phyloP scores from a whole-genome alignment of 2,329 filamentous ascomycete species.

The Phialophora chinensis region DNA sequence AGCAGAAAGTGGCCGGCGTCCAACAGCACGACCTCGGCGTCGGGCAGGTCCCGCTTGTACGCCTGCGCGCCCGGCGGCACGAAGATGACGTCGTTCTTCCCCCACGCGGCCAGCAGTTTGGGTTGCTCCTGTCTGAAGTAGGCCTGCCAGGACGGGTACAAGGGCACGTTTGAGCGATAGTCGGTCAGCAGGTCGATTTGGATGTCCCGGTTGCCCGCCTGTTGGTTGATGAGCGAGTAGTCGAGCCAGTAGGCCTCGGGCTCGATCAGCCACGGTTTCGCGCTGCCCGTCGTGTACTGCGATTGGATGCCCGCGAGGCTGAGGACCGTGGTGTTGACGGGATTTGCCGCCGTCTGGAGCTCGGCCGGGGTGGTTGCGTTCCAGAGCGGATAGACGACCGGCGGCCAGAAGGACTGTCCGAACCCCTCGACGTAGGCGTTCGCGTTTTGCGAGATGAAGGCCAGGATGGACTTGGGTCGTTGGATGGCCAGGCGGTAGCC shows the following conservation, averaged over 20 bases:
- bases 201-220: conserved; percentile 56
- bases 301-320: conserved; percentile 45
- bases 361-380: conserved; percentile 30
- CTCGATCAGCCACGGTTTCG: conserved; percentile 22
- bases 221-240: conserved; percentile 54
- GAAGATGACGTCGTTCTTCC: conserved; percentile 59
- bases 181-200: conserved; percentile 64
- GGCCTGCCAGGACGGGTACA: conserved; percentile 61
- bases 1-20: conserved; percentile 64
- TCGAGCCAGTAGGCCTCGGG: conserved; percentile 55
- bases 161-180: conserved; percentile 59
- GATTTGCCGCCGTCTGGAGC: conserved; percentile 52
- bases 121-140: conserved; percentile 59
- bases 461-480: conserved; percentile 54
- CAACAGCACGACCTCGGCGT: conserved; percentile 56
- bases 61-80: conserved; percentile 58
- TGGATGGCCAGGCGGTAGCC: conserved; percentile 60
- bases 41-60: conserved; percentile 56
- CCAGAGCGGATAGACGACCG: conserved; percentile 43
- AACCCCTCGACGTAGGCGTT: conserved; percentile 67
- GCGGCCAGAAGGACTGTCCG: conserved; percentile 56
- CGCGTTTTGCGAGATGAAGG: conserved; percentile 65
- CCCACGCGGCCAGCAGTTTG: conserved; percentile 64
- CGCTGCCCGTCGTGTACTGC: conserved; percentile 41
- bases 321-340: conserved; percentile 47